These are phyloP conservation scores for Aschersonia sp. DNA, from an alignment of 2,329 filamentous ascomycete species.

Conservation along the genomic window DNA sequence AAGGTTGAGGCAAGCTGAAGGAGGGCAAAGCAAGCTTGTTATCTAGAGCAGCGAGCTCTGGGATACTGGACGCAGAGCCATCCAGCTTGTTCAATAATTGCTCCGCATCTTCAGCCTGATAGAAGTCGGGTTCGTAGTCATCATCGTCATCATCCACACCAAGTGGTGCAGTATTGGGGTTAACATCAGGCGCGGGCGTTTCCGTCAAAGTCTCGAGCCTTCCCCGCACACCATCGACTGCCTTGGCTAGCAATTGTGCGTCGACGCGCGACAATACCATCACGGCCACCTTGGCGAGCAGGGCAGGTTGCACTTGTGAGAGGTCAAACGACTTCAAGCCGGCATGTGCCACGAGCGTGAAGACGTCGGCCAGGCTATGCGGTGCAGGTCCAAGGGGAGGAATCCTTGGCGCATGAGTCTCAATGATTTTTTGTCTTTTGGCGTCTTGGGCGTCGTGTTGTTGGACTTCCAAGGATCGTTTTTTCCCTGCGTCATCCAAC, in stretches of 20 bases:
- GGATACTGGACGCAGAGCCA: constrained; percentile 40
- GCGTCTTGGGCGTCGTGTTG: constrained; percentile 60
- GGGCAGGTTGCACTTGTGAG: constrained; percentile 56
- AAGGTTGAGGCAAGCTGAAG: constrained; percentile 68
- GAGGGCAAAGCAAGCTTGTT: constrained; percentile 52
- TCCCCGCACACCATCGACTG: constrained; percentile 49
- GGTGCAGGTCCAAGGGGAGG: constrained; percentile 62
- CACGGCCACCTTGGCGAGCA: constrained; percentile 71
- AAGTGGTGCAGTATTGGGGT: constrained; percentile 44
- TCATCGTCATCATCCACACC: constrained; percentile 67
- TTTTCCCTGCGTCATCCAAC: constrained; percentile 65
- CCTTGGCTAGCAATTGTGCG: constrained; percentile 51
- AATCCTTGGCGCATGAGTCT: constrained; percentile 31
- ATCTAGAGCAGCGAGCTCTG: constrained; percentile 14
- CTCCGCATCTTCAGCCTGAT: constrained; percentile 61
- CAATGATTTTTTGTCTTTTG: constrained; percentile 64
- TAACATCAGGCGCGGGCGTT: constrained; percentile 29
- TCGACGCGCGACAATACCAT: constrained; percentile 64
- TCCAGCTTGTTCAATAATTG: constrained; percentile 69
- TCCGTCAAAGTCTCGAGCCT: constrained; percentile 31
- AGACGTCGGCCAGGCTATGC: constrained; percentile 70
- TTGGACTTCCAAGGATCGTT: constrained; percentile 58
- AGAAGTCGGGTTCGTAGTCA: constrained; percentile 84
- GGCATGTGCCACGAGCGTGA: constrained; percentile 63
- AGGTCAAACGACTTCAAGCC: constrained; percentile 72